These are phyloP conservation scores for Colletotrichum sp. DNA, from an alignment of 2,329 filamentous ascomycete genomes.

Conservation along the genomic window DNA sequence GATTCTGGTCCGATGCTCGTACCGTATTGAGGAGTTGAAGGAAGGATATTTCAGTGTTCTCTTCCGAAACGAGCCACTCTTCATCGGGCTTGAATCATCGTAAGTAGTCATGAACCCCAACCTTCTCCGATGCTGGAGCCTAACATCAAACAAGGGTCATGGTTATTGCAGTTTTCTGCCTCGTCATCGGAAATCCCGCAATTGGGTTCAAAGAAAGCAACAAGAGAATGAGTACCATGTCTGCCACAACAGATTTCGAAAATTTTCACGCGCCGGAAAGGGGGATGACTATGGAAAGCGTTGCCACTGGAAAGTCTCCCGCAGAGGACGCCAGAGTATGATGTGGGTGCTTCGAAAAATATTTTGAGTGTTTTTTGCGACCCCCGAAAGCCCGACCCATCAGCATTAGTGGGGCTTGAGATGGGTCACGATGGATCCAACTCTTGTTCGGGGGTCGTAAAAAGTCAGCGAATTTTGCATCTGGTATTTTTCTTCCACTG, in stretches of 20 bases:
- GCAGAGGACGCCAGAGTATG: neutral
- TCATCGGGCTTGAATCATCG: conserved; percentile 47
- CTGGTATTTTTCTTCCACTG: neutral
- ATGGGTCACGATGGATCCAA: neutral
- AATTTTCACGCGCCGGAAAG: neutral
- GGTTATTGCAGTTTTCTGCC: conserved; percentile 3
- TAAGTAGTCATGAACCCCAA: neutral
- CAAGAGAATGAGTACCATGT: neutral
- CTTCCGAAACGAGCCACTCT: conserved; percentile 46
- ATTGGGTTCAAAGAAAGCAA: neutral
- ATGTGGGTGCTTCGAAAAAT: neutral
- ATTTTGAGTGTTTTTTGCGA: neutral
- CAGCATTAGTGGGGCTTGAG: neutral
- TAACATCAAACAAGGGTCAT: neutral
- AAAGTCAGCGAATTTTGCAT: neutral
- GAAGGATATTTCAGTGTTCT: conserved; percentile 57
- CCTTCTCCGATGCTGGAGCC: neutral
- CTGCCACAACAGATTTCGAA: neutral
- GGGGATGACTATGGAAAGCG: neutral
- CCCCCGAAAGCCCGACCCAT: neutral
- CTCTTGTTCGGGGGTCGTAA: neutral
- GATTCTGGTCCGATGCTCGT: conserved; percentile 62
- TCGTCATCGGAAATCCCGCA: conserved; percentile 10
- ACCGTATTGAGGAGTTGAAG: conserved; percentile 62
- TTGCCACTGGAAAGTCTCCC: neutral